phyloP scores from a whole-genome alignment of 768 basidiomycete species.

The Lactifluus piperatus region DNA sequence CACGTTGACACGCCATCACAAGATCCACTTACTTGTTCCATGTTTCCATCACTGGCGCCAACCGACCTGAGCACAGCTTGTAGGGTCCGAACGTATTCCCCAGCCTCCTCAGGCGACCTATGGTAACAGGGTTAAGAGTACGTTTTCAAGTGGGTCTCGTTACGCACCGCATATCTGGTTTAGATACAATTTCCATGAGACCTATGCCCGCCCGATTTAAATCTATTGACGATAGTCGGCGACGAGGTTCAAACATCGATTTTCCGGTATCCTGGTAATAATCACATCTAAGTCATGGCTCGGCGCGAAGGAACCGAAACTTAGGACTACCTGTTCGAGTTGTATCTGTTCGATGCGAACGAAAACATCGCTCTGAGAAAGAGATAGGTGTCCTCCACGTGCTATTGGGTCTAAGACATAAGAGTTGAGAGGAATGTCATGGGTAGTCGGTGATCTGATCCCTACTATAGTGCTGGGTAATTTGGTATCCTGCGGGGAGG shows the following conservation, averaged over 20 bases:
- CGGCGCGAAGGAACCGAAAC: neutral
- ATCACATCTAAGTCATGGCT: neutral
- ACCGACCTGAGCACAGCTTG: constrained; percentile 75
- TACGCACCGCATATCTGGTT: constrained; percentile 69
- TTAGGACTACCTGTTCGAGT: constrained; percentile 66
- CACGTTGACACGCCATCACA: neutral
- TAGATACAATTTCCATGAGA: constrained; percentile 93
- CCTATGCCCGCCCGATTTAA: constrained; percentile 86
- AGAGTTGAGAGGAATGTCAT: neutral
- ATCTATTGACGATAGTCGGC: constrained; percentile 57
- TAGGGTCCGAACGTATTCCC: constrained; percentile 72
- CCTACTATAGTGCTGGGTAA: constrained; percentile 35
- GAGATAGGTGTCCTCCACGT: constrained; percentile 46
- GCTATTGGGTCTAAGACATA: constrained; percentile 69
- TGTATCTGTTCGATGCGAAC: constrained; percentile 94
- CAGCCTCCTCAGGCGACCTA: constrained; percentile 83
- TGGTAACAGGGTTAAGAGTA: neutral
- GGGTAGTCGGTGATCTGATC: neutral
- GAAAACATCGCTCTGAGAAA: constrained; percentile 32
- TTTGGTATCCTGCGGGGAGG: constrained; percentile 90
- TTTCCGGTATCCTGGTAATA: constrained; percentile 81
- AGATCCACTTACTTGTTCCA: constrained; percentile 72
- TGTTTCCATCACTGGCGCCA: constrained; percentile 89
- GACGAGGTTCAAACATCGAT: constrained; percentile 51
- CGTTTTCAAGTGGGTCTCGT: neutral